Percentiles rank a stretch among this genome's conserved stretches.
phyloP scores from a whole-genome alignment of 352 stramenopile genomes.

The Phytophthora colocasiae region DNA sequence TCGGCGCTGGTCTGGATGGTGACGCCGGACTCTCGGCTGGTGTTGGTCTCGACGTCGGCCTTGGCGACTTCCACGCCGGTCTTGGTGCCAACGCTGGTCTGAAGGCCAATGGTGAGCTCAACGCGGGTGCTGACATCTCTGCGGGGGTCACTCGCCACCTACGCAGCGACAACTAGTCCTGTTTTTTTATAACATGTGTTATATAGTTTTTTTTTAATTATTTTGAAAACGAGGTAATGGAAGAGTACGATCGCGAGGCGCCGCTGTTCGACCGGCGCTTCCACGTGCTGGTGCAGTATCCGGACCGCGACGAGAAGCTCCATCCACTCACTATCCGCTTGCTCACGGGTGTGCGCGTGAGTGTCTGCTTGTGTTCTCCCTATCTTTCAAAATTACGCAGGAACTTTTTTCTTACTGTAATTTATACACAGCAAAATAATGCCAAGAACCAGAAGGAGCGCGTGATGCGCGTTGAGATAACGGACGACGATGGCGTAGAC shows the following conservation, averaged over 20 bases:
- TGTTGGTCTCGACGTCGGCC: neutral
- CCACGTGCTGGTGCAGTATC: slow-evolving; percentile 84
- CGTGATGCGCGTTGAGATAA: slow-evolving; percentile 94
- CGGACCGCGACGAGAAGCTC: slow-evolving; percentile 83
- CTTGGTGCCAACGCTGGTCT: slow-evolving; percentile 10
- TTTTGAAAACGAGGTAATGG: slow-evolving; percentile 45
- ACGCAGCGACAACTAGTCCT: slow-evolving; percentile 1
- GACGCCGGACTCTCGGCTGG: slow-evolving; percentile 7
- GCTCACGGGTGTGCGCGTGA: slow-evolving; percentile 76
- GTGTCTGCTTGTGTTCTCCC: slow-evolving; percentile 11
- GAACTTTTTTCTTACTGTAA: neutral
- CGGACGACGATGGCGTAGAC: slow-evolving; percentile 91
- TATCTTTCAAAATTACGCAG: neutral
- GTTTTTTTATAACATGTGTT: too few relatives aligned
- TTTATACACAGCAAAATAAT: slow-evolving; percentile 62
- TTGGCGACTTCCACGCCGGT: slow-evolving; percentile 1
- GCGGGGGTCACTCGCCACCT: slow-evolving; percentile 10
- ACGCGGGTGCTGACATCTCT: neutral
- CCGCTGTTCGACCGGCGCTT: slow-evolving; percentile 88
- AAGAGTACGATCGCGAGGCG: slow-evolving; percentile 78
- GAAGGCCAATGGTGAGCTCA: neutral
- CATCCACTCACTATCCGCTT: slow-evolving; percentile 78
- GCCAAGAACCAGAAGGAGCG: slow-evolving; percentile 86
- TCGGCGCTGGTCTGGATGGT: neutral
- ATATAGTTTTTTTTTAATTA: too few relatives aligned